phyloP scores from a whole-genome alignment of 441 rosid species.

The Gossypium schwendimanii region DNA sequence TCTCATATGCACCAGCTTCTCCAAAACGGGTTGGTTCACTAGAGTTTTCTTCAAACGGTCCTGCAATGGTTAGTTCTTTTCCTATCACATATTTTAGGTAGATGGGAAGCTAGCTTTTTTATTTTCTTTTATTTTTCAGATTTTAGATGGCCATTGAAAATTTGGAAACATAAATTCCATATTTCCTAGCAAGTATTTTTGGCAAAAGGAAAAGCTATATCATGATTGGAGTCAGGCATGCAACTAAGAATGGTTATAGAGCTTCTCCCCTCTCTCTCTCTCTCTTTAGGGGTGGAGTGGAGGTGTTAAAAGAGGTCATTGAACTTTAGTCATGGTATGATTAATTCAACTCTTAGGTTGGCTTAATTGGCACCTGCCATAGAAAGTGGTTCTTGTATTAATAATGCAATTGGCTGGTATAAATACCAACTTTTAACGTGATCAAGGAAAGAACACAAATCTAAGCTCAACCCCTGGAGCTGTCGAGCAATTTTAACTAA shows the following conservation, averaged over 20 bases:
- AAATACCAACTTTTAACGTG: neutral
- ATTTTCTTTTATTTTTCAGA: neutral
- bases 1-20: slow-evolving; percentile 28
- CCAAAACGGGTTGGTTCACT: slow-evolving; percentile 23
- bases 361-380: neutral
- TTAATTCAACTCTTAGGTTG: neutral
- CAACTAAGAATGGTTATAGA: neutral
- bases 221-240: neutral
- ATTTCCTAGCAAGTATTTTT: neutral
- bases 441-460: neutral
- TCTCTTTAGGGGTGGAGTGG: neutral
- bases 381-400: neutral
- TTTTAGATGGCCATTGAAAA: neutral
- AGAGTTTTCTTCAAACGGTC: slow-evolving; percentile 29
- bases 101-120: slow-evolving; percentile 2
- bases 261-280: neutral
- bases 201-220: neutral
- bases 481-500: neutral
- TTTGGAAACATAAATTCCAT: neutral
- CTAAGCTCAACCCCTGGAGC: neutral
- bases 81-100: slow-evolving; percentile 5
- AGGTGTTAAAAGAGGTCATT: neutral
- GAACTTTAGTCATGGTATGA: neutral
- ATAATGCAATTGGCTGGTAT: neutral
- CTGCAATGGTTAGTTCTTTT: slow-evolving; percentile 42